phyloP scores from a whole-genome alignment of 2,329 filamentous ascomycete genomes.

The Ceratocystis destructans region DNA sequence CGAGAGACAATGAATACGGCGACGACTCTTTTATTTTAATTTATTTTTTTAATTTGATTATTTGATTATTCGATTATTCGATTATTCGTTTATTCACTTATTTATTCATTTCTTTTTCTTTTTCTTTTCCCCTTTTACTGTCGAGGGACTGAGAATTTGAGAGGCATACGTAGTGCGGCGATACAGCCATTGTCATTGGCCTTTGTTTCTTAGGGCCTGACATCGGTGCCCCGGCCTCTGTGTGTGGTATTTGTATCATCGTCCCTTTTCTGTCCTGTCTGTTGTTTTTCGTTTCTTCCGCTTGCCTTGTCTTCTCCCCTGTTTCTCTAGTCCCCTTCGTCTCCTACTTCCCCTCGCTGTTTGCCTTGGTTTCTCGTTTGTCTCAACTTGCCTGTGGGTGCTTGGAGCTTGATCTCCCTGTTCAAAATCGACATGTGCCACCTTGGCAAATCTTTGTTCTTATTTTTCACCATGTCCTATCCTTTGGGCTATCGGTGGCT shows the following conservation, averaged over 20 bases:
- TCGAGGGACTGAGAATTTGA: neutral
- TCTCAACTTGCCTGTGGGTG: neutral
- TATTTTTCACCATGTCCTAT: slow-evolving; percentile 9
- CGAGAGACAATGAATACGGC: neutral
- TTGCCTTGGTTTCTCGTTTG: neutral
- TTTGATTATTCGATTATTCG: no score
- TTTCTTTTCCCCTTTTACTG: neutral
- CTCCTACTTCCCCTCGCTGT: neutral
- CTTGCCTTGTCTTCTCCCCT: neutral
- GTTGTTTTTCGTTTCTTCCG: neutral
- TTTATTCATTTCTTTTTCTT: no score
- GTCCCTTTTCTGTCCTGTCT: neutral
- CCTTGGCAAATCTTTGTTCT: slow-evolving; percentile 6
- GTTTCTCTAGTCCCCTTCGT: neutral
- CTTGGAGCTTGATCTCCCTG: slow-evolving; percentile 1
- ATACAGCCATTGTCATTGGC: neutral
- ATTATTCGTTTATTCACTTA: no score
- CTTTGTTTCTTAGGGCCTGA: neutral
- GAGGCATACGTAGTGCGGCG: neutral
- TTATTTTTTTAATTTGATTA: no score
- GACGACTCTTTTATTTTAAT: neutral
- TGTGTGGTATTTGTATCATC: slow-evolving; percentile 4
- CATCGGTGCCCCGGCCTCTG: neutral
- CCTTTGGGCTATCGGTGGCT: neutral
- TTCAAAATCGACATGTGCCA: neutral